Conservation (phyloP, 2,329 filamentous ascomycete species). For the Diaporthe eres region DNA sequence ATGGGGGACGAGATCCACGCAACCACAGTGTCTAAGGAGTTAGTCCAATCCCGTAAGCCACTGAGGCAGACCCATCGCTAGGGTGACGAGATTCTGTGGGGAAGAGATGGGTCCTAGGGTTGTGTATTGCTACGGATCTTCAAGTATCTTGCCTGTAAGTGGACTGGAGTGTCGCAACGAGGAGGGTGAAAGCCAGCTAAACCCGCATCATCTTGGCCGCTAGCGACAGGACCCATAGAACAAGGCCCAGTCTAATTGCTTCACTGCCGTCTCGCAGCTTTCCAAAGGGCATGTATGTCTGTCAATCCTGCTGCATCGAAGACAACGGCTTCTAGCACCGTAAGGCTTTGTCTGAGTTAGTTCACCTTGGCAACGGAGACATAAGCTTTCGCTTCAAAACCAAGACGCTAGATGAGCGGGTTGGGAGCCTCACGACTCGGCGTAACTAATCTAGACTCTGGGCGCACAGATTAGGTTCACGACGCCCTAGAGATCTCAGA, state of each 20-base stretch:
- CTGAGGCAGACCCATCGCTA: not conserved
- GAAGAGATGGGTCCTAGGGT: not conserved
- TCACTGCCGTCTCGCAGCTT: conserved; percentile 7
- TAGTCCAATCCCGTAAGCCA: not conserved
- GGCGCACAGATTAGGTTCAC: conserved; percentile 29
- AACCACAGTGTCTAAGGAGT: not conserved
- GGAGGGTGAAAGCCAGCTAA: conserved; percentile 17
- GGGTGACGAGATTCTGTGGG: conserved; percentile 7
- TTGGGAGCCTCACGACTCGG: conserved; percentile 12
- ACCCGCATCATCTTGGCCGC: not conserved
- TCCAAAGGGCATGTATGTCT: not conserved
- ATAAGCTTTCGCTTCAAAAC: conserved; percentile 21
- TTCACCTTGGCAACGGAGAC: not conserved
- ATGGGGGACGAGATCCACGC: conserved; percentile 7
- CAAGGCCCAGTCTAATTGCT: not conserved
- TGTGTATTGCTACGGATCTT: conserved; percentile 8
- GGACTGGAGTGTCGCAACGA: not conserved
- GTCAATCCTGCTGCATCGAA: not conserved
- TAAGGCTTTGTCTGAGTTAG: not conserved
- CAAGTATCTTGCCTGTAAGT: conserved; percentile 2
- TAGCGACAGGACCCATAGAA: not conserved
- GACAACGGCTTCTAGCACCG: not conserved
- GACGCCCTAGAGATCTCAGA: conserved; percentile 9
- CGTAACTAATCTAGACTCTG: conserved; percentile 10
- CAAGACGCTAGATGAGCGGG: conserved; percentile 18